Percentiles rank a stretch among this genome's conserved stretches.
These are phyloP conservation scores for Fusarium albosuccineum DNA, from an alignment of 2,329 filamentous ascomycete species.

Conservation along the genomic window DNA sequence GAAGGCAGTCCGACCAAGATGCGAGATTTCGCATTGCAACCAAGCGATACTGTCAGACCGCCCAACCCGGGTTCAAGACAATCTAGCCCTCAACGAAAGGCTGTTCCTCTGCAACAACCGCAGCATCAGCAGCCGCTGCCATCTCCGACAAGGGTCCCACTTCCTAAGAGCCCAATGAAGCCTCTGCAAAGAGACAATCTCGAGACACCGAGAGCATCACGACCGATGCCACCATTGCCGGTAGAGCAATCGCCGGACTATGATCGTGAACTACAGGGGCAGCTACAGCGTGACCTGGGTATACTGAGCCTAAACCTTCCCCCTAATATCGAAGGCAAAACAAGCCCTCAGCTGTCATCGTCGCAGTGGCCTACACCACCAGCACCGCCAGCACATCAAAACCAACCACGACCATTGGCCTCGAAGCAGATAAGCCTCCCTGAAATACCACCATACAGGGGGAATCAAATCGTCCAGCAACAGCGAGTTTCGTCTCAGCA, in stretches of 20 bases:
- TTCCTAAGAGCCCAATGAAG: slow-evolving; percentile 62
- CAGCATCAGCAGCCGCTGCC: slow-evolving; percentile 32
- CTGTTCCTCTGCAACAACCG: slow-evolving; percentile 53
- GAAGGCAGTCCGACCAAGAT: slow-evolving; percentile 66
- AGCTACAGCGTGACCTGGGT: slow-evolving; percentile 73
- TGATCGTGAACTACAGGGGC: slow-evolving; percentile 70
- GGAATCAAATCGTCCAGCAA: slow-evolving; percentile 49
- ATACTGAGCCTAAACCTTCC: slow-evolving; percentile 63
- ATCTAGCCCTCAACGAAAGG: slow-evolving; percentile 71
- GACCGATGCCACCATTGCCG: slow-evolving; percentile 62
- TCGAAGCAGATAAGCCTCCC: slow-evolving; percentile 62
- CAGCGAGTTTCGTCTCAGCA: slow-evolving; percentile 49
- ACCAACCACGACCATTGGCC: slow-evolving; percentile 52
- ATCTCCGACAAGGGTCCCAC: slow-evolving; percentile 71
- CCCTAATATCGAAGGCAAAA: slow-evolving; percentile 23
- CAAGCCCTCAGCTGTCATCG: slow-evolving; percentile 27
- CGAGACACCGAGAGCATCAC: slow-evolving; percentile 63
- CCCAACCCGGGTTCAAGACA: slow-evolving; percentile 65
- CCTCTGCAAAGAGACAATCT: slow-evolving; percentile 48
- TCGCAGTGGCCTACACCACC: slow-evolving; percentile 40
- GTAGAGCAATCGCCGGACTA: slow-evolving; percentile 69
- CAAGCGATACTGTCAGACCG: slow-evolving; percentile 69
- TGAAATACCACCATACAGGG: slow-evolving; percentile 69
- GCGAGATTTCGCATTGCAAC: slow-evolving; percentile 58
- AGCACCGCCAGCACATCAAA: slow-evolving; percentile 52